Evolutionary conservation across 2,329 filamentous ascomycete species (phyloP), one percentile per base, ranked within the genome.

Genomic region (Verticillium longisporum): DNA sequence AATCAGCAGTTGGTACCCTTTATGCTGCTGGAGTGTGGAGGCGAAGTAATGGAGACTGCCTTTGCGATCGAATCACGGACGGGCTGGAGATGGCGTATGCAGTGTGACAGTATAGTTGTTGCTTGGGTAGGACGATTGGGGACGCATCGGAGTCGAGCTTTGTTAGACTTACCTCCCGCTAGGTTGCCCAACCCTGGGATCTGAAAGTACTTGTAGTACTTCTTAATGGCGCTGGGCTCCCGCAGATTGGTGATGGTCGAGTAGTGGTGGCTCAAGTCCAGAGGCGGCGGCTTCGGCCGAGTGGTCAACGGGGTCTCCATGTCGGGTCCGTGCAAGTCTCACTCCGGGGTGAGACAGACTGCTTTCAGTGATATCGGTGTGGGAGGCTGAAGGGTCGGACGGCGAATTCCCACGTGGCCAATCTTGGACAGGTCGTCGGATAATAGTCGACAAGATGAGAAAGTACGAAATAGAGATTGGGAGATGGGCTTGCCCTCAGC

Each of bases 201-300:
- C 66, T 72, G 64, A 68, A 95, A 95, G 76, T 91, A 96, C 74
- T 91, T 92, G 80, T 97, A 97, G 73, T 93, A 91, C 41, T 82
- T 71, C 78, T 97, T 97, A 72, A 96, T 83, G 54, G 78, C 78
- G 70, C 87, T 95, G 6, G 83, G 78, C 6, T 78, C 67, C 9
- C 91, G 83, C 56, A 83, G 82, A 69, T 82, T 87, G 56, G 91
- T 89, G 55, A 86, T 80, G 61, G 85, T 79, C 1, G 91, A 93
- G 67, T 88, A 88, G 71, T 93, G 88, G 72, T 97, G 91, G 67
- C 87, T 89, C 63, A 97, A 80, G 73, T 97, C 89, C 66, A 86
- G 77, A 6, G 93, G 91, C 61, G 65, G 65, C 38, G 38, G 56
- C 59, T 60, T 55, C 32, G 54, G 45, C 45, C 45, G 45, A 53